phyloP scores from a whole-genome alignment of 129 eudicot species.

The Saposhnikovia divaricata region DNA sequence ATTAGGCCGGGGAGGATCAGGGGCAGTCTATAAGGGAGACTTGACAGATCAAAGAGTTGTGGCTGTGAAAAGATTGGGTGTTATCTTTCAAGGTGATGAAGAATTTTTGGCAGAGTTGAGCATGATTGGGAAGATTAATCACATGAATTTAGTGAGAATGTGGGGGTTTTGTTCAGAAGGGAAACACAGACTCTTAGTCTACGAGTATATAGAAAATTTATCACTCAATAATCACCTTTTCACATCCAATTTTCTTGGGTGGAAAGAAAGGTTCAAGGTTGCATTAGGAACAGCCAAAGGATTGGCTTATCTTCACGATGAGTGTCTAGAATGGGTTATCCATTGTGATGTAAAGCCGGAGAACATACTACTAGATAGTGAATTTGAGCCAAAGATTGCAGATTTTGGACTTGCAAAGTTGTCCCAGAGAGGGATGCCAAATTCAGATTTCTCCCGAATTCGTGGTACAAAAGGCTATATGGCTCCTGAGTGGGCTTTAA shows the following conservation, averaged over 20 bases:
- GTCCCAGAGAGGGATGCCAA: background rate
- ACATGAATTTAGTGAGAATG: constrained; percentile 3
- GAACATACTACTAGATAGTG: constrained; percentile 2
- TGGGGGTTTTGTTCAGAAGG: constrained; percentile 2
- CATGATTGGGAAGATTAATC: background rate
- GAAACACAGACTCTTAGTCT: background rate
- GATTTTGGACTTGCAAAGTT: constrained; percentile 6
- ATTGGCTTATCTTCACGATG: constrained; percentile 1
- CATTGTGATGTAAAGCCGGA: constrained; percentile 5
- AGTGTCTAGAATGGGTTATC: constrained; percentile 5
- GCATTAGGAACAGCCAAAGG: constrained; percentile 2
- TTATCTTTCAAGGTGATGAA: background rate
- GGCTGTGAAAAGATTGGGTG: background rate
- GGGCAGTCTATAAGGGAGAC: no score
- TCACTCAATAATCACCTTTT: background rate
- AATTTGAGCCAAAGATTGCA: constrained; percentile 1
- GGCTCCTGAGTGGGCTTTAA: constrained; percentile 6
- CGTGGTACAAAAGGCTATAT: constrained; percentile 8
- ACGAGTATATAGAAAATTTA: background rate
- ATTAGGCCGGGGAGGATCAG: background rate
- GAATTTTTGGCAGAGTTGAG: constrained; percentile 3
- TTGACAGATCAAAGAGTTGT: background rate
- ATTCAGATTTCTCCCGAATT: background rate
- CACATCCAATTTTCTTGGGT: background rate
- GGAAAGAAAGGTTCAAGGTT: background rate